Conservation (phyloP, 2,329 filamentous ascomycete genomes). For the Elsinoe fawcettii region DNA sequence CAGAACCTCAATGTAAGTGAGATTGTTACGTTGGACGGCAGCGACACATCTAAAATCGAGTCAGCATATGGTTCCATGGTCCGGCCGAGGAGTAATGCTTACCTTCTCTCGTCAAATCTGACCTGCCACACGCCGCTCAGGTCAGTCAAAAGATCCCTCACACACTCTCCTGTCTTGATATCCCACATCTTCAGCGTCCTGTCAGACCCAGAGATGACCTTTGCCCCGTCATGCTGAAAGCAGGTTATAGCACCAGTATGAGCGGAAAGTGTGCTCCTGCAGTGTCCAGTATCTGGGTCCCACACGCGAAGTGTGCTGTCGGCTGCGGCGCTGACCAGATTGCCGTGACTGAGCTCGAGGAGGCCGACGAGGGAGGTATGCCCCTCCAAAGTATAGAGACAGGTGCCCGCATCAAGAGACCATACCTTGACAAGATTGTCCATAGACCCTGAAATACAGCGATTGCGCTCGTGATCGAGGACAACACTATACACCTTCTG, state of each 20-base stretch:
- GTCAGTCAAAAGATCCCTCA: constrained; percentile 86
- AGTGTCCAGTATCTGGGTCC: constrained; percentile 89
- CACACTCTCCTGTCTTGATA: constrained; percentile 80
- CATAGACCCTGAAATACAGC: constrained; percentile 97
- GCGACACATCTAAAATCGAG: constrained; percentile 69
- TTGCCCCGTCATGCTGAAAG: constrained; percentile 94
- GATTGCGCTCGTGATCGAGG: constrained; percentile 79
- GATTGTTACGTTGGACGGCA: constrained; percentile 81
- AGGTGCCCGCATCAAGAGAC: constrained; percentile 79
- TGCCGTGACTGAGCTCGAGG: constrained; percentile 79
- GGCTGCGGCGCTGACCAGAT: constrained; percentile 87
- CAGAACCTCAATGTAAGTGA: constrained; percentile 96
- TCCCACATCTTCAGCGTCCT: constrained; percentile 99
- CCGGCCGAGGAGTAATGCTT: not conserved
- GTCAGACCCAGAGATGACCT: constrained; percentile 94
- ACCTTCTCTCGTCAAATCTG: constrained; percentile 76
- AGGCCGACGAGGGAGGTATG: constrained; percentile 88
- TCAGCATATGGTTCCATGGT: not conserved
- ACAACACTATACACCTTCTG: constrained; percentile 98
- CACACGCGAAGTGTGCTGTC: constrained; percentile 94
- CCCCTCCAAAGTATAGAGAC: constrained; percentile 83
- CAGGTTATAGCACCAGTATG: constrained; percentile 97
- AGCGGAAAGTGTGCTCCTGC: constrained; percentile 80
- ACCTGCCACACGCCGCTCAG: constrained; percentile 98
- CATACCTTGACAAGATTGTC: constrained; percentile 97